Evolutionary conservation across 1,284 basidiomycete genomes (phyloP), one percentile per base, ranked within the genome.

Genomic region (Pascua guehoae): DNA sequence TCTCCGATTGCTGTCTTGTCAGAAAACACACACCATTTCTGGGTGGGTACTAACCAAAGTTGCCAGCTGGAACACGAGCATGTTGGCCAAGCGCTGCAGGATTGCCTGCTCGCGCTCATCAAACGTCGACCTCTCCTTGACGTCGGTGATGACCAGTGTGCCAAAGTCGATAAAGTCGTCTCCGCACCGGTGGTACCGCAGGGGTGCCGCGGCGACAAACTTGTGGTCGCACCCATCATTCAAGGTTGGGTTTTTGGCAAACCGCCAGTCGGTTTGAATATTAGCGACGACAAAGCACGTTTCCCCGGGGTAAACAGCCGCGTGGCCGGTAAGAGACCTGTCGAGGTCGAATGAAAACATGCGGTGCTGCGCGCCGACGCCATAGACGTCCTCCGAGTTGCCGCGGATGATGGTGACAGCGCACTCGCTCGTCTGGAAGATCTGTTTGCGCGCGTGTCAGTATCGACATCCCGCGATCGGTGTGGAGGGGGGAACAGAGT

Each of bases 61-160:
- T 7, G 69, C 69, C 11, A 74, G 58, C 46, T 76, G 74, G 56
- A 67, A 72, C 12, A 77, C 73, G 14, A 75, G 66, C 66, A 74
- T 72, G 54, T 71, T 70, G 16, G 72, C 71, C 10, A 77, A 54
- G 16, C 72, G 68, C 8, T 66, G 52, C 38, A 77, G 57, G 12
- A 74, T 66, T 2, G 48, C 58, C 49, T 65, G 63, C 39, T 72
- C 67, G 9, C 69, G 58, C 12, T 55, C 42, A n/a, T 54, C 58
- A 53, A 75, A 75, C 1, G 49, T 55, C 10, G 65, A 57, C 24
- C 74, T 57, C 4, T 67, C 54, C 14, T 69, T 52, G 17, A 49
- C 40, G 46, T 68, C 64, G 14, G 63, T 40, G 12, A 77, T 47
- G 41, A 65, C 64, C n/a, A 77, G 46, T 15, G 60, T 64, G 0